Conservation (phyloP, 805 yeast genomes). For the Maudiozyma serrabonitensis region DNA sequence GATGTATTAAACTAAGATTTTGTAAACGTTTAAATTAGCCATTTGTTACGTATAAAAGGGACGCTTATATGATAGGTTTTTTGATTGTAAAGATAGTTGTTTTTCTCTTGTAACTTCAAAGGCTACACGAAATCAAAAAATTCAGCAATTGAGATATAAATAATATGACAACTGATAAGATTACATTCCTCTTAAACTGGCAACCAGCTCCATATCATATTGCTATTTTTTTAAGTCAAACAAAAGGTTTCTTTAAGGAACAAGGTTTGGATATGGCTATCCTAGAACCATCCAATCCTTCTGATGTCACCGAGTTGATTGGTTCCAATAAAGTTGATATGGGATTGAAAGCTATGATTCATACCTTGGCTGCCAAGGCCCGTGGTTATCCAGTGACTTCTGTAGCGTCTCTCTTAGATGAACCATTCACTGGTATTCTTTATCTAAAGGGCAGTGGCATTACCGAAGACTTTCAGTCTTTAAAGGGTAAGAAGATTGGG, state of each 20-base stretch:
- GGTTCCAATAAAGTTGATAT: constrained; percentile 49
- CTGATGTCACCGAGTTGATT: constrained; percentile 48
- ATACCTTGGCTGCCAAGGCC: constrained; percentile 50
- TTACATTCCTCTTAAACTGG: constrained; percentile 46
- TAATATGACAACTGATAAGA: constrained; percentile 37
- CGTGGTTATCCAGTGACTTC: constrained; percentile 50
- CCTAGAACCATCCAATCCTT: constrained; percentile 47
- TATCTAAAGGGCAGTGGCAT: constrained; percentile 43
- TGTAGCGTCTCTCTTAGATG: constrained; percentile 45
- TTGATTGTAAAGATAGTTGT: too few relatives aligned
- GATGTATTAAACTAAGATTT: too few relatives aligned
- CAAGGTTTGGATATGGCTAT: constrained; percentile 43
- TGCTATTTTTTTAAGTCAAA: constrained; percentile 42
- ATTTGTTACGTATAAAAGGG: too few relatives aligned
- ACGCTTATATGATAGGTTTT: too few relatives aligned
- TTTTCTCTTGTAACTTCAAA: not conserved
- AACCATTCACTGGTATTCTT: constrained; percentile 48
- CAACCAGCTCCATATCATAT: constrained; percentile 47
- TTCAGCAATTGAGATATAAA: not conserved
- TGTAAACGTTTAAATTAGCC: too few relatives aligned
- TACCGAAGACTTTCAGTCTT: constrained; percentile 40
- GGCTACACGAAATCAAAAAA: not conserved
- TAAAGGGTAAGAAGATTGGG: constrained; percentile 45
- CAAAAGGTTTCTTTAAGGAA: constrained; percentile 41
- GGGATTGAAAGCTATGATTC: constrained; percentile 54